Conservation (phyloP, 257 asterid species). For the Lycium ferocissimum region DNA sequence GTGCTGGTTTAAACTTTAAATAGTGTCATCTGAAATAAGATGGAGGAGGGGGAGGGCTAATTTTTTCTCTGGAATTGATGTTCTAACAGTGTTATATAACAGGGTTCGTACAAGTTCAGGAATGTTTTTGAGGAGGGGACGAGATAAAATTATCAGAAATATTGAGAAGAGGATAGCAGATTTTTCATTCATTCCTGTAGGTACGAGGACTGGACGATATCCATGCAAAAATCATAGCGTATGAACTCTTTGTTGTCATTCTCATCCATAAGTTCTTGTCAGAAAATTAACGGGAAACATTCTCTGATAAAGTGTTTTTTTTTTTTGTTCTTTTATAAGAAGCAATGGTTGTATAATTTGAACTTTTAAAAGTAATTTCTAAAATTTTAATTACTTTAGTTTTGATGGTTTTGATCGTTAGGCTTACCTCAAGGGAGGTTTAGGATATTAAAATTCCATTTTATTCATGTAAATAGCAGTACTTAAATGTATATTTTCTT, state of each 20-base stretch:
- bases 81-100: constrained; percentile 34
- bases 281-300: constrained; percentile 2
- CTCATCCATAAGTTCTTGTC: neutral
- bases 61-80: neutral
- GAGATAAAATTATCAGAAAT: constrained; percentile 60
- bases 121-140: constrained; percentile 69
- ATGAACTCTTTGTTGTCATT: constrained; percentile 18
- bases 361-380: neutral
- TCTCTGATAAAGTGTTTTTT: neutral
- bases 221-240: neutral
- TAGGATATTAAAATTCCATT: neutral
- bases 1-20: neutral
- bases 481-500: neutral
- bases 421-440: neutral
- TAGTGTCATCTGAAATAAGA: neutral
- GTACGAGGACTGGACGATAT: constrained; percentile 42
- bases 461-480: constrained; percentile 6
- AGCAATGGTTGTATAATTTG: neutral
- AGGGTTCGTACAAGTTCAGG: constrained; percentile 94
- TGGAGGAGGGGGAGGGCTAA: neutral
- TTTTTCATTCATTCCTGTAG: constrained; percentile 71
- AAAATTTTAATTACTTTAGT: neutral
- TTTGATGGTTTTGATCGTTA: neutral
- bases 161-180: constrained; percentile 84
- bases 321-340: neutral